Evolutionary conservation across 805 yeast genomes (phyloP).

Genomic region (Candida cerambycidarum): DNA sequence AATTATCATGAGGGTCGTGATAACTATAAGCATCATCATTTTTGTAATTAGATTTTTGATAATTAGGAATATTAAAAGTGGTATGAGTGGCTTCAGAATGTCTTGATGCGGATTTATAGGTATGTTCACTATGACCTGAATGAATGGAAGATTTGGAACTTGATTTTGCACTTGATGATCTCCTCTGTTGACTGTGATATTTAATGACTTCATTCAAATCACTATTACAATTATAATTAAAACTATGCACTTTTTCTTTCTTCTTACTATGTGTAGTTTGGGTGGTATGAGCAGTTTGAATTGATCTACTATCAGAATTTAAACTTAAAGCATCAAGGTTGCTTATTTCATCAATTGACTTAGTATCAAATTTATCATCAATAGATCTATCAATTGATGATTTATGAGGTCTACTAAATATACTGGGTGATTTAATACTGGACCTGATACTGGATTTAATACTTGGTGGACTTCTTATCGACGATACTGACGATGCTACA

Average conservation of each 20-base stretch:
- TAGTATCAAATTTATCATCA: not conserved
- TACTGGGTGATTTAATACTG: constrained; percentile 5
- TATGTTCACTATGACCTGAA: constrained; percentile 5
- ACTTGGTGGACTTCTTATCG: constrained; percentile 7
- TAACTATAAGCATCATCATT: constrained; percentile 2
- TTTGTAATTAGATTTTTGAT: not conserved
- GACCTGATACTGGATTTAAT: constrained; percentile 5
- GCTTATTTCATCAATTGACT: constrained; percentile 13
- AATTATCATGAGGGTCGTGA: constrained; percentile 4
- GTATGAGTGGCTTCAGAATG: constrained; percentile 1
- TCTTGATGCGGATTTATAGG: not conserved
- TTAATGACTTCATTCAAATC: constrained; percentile 19
- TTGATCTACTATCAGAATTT: constrained; percentile 5
- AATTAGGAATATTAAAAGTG: constrained; percentile 9
- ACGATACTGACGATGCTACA: constrained; percentile 3
- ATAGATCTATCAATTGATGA: not conserved
- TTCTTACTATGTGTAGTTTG: not conserved
- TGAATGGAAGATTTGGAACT: constrained; percentile 3
- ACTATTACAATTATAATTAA: constrained; percentile 14
- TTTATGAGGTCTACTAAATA: not conserved
- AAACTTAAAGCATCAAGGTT: constrained; percentile 13
- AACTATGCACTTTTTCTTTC: constrained; percentile 11
- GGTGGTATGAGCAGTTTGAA: not conserved
- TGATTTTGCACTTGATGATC: constrained; percentile 1
- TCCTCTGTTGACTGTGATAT: constrained; percentile 13